phyloP scores from a whole-genome alignment of 305 asterid genomes.

The Caryopteris hybrid region DNA sequence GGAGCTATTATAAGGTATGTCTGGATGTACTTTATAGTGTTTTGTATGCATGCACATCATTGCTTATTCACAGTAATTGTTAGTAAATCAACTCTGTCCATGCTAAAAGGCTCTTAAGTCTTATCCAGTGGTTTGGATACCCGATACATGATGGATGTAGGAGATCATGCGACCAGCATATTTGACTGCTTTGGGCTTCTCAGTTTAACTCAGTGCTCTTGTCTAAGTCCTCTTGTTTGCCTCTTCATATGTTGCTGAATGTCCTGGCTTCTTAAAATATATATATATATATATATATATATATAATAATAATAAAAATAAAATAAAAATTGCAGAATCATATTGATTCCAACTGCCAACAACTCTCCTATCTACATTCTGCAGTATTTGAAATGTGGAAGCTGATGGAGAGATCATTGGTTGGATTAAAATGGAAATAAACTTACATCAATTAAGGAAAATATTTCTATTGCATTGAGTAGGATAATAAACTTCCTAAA shows the following conservation, averaged over 20 bases:
- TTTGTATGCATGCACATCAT: background rate
- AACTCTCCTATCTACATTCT: background rate
- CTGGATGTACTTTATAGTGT: background rate
- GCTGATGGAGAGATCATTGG: background rate
- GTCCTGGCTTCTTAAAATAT: background rate
- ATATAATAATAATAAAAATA: too few species aligned
- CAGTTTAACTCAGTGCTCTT: background rate
- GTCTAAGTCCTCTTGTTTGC: background rate
- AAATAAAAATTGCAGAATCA: background rate
- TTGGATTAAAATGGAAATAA: background rate
- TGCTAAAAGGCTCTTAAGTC: background rate
- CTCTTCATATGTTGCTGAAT: background rate
- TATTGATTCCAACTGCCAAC: background rate
- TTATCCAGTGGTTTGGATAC: slow-evolving; percentile 7
- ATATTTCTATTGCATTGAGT: background rate
- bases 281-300: too few species aligned
- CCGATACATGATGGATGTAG: background rate
- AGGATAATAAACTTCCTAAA: background rate
- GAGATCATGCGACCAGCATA: background rate
- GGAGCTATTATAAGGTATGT: slow-evolving; percentile 97
- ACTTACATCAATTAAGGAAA: background rate
- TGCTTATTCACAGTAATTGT: background rate
- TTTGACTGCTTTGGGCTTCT: background rate
- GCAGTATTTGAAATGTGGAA: background rate
- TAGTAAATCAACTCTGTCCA: background rate